phyloP scores from a whole-genome alignment of 345 rosid species.

The Moricandia arvensis region DNA sequence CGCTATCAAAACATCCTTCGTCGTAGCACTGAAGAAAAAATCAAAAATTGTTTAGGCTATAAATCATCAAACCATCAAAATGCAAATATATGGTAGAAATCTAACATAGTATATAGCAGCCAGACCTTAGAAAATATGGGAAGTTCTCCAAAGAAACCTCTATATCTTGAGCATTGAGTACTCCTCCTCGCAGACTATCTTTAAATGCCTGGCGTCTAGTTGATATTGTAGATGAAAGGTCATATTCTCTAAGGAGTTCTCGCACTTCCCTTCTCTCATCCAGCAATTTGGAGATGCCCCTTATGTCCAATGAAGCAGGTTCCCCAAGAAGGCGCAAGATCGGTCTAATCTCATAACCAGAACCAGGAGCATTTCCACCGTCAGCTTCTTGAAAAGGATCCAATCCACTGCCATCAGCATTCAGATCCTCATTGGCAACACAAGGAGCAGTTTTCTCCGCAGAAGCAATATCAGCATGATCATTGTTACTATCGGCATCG shows the following conservation, averaged over 20 bases:
- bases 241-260: constrained; percentile 52
- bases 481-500: constrained; percentile 56
- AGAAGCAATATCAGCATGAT: constrained; percentile 50
- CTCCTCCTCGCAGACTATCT: constrained; percentile 69
- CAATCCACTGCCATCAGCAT: constrained; percentile 49
- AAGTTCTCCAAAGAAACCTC: constrained; percentile 78
- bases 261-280: constrained; percentile 60
- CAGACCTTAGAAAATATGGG: constrained; percentile 91
- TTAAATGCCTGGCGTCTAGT: constrained; percentile 64
- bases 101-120: constrained; percentile 14
- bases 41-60: constrained; percentile 13
- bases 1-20: constrained; percentile 79
- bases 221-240: constrained; percentile 49
- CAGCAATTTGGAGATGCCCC: constrained; percentile 57
- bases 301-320: constrained; percentile 53
- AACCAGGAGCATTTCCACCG: constrained; percentile 50
- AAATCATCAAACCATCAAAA: constrained; percentile 10
- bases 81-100: background rate
- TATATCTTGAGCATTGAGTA: constrained; percentile 57
- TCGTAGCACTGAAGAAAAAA: constrained; percentile 65
- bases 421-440: constrained; percentile 51
- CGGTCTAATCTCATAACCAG: constrained; percentile 65
- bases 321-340: constrained; percentile 61
- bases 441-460: constrained; percentile 55
- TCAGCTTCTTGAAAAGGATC: constrained; percentile 56